Base-by-base conservation (phyloP, 352 stramenopile genomes). In the Phytophthora vignae region DNA sequence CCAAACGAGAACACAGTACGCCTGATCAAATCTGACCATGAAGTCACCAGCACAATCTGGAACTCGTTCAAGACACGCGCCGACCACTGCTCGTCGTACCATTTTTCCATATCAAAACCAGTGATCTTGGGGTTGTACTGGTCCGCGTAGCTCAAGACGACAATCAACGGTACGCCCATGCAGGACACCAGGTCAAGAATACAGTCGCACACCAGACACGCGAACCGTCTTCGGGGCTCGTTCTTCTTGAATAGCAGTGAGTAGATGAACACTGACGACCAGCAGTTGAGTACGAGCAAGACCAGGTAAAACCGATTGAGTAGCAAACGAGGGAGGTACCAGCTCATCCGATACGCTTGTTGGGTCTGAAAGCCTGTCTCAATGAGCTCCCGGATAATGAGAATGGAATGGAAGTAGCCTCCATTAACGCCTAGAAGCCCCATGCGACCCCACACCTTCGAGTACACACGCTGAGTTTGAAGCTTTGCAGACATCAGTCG, bases 271-370 rank as follows among this genome's bases (percentile, higher is more conserved):
- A 55, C 27, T 6, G 54, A 52, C 2, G 46, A 38, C 65, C 58
- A 73, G 50, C 57, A 73, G 33, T 73, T 73, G 7, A 68, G 12
- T 15, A 74, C 55, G 10, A 79, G 27, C 9, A 79, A 44, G 0
- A 29, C 11, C 7, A 74, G 63, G 14, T 69, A 74, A 29, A 77
- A 60, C 3, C 62, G 55, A 22, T 80, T 73, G 19, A 80, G 65
- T 50, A 62, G 70, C 4, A 61, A 33, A 4, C 49, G 61, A n/a
- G 65, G 31, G 12, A 73, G 65, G 14, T 58, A 62, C 38, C 29
- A 52, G n/a, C 65, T 73, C 65, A 73, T 73, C 8, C 44, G 29
- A 40, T 73, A 73, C 4, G 65, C 58, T 33, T 73, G 65, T 8
- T 63, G 11, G 0, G 52, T 42, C 17, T 73, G 66, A 63, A 73